A percentile compares a stretch with the other conserved stretches of the same genome.
Conservation (phyloP, 805 yeast species). For the Lachancea waltii region DNA sequence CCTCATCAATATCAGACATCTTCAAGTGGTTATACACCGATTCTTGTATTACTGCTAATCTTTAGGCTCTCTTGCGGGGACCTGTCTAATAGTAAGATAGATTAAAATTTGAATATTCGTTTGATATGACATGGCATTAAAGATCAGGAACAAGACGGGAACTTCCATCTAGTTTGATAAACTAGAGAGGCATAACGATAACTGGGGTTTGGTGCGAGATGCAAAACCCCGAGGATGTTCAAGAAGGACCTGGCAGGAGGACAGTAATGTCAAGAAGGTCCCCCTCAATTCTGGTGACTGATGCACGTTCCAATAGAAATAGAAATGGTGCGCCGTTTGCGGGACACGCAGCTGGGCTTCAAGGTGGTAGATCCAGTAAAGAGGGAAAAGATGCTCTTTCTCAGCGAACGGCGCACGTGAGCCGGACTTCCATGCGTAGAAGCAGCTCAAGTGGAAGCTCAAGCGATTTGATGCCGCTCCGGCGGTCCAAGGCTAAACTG, state of each 20-base stretch:
- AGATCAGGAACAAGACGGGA: no score
- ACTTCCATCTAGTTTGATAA: no score
- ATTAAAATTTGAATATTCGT: background rate
- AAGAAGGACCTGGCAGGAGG: conserved; percentile 4
- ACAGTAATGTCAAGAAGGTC: conserved; percentile 56
- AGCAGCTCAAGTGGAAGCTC: conserved; percentile 4
- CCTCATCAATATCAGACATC: conserved; percentile 91
- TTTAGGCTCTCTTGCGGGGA: no score
- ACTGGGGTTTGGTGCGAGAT: background rate
- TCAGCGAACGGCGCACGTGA: background rate
- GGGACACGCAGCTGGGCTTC: conserved; percentile 41
- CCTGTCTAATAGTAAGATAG: no score
- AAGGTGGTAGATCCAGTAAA: conserved; percentile 9
- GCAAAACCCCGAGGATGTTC: background rate
- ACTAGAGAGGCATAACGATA: background rate
- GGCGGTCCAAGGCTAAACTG: conserved; percentile 4
- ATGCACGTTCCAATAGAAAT: conserved; percentile 58
- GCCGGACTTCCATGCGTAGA: conserved; percentile 3
- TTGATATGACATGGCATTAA: background rate
- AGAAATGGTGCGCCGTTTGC: conserved; percentile 68
- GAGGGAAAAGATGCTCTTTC: background rate
- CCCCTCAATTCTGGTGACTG: conserved; percentile 91
- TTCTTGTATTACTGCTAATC: no score
- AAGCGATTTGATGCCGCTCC: conserved; percentile 3
- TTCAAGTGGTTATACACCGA: background rate